Percentiles rank a stretch among this genome's conserved stretches.
phyloP scores from a whole-genome alignment of 2,329 filamentous ascomycete species.

The Hymenoscyphus salicellus region DNA sequence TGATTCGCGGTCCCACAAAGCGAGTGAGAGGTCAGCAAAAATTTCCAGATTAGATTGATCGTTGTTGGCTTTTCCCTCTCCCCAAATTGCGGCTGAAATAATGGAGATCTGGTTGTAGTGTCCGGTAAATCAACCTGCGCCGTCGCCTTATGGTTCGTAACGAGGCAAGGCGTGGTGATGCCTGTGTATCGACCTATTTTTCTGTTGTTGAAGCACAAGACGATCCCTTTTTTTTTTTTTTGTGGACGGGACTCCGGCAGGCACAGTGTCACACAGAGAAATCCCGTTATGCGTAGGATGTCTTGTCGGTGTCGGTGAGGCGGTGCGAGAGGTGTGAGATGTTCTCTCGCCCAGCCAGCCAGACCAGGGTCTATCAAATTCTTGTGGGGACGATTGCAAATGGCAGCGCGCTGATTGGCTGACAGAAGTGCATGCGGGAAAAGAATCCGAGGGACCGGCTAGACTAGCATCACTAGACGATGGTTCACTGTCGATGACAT shows the following conservation, averaged over 20 bases:
- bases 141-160: neutral
- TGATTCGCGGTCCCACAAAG: neutral
- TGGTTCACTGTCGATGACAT: neutral
- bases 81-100: conserved; percentile 2
- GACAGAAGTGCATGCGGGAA: neutral
- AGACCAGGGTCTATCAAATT: neutral
- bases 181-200: neutral
- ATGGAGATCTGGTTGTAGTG: neutral
- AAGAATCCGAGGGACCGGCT: neutral
- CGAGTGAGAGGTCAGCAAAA: neutral
- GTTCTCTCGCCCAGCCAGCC: neutral
- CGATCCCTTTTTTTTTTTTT: neutral
- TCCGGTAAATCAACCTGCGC: neutral
- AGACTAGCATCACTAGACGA: neutral
- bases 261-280: neutral
- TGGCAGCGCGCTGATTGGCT: neutral
- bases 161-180: neutral
- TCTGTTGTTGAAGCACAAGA: neutral
- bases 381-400: neutral
- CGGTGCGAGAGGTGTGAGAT: neutral
- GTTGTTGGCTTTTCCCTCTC: neutral
- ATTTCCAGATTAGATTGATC: neutral
- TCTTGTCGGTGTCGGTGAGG: neutral
- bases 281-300: neutral
- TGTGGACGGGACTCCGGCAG: neutral